Evolutionary conservation across 2,329 filamentous ascomycete species (phyloP), one percentile per base, ranked within the genome.

Genomic region (Rhytidhysteron rufulum): DNA sequence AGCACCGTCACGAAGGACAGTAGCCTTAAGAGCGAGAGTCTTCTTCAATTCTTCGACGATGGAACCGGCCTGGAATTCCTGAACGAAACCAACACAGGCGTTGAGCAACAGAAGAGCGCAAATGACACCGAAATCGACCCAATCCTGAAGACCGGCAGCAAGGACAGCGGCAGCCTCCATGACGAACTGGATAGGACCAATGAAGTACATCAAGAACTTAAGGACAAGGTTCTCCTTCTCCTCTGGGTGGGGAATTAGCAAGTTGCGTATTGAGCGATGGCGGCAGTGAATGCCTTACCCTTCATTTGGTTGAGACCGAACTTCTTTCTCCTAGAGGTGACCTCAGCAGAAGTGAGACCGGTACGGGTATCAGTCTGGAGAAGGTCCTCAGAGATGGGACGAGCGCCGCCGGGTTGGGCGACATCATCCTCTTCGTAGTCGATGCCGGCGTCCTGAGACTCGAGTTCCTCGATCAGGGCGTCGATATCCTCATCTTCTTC

Each of bases 41-140:
- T 93, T 90, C 76, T 94, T 94, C 59, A 95, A 71, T 65, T 93
- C 87, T 35, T 91, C 87, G 69, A 95, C 88, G 49, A 94, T 93
- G 41, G 85, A 90, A 63, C 86, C 88, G 47, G 88, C 88, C 69
- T 94, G 87, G 69, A 78, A 94, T 71, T 95, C 88, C 67, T 95
- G 88, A 44, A 90, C 74, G 69, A 94, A 95, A 70, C 88, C 88
- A 49, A 95, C 88, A 49, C 70, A 72, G 31, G 88, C 88, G 72
- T 95, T 95, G 50, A 95, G 84, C 51, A 94, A 65, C 8, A 95
- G 78, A 37, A 94, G 76, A 60, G 73, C 88, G 67, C 85, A 88
- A 54, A 95, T 95, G 60, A 95, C 88, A 75, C 87, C 88, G 60
- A 95, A 91, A 73, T 95, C 88, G 50, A 95, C 85, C 88, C 88